These are phyloP conservation scores for Penicillium sp. DNA, from an alignment of 2,329 filamentous ascomycete species.

Conservation along the genomic window DNA sequence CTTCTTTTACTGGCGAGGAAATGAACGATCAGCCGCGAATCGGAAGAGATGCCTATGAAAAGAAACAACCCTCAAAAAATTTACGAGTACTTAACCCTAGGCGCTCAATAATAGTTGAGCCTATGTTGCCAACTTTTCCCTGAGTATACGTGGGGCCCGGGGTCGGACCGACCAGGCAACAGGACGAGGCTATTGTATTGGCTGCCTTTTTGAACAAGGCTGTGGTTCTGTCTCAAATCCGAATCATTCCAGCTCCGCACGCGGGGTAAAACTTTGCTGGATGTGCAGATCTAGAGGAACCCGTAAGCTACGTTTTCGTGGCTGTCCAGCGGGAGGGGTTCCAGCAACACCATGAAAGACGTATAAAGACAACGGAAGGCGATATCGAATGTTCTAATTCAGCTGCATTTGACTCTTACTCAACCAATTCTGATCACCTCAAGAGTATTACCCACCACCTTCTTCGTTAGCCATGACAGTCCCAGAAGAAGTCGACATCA, in stretches of 20 bases:
- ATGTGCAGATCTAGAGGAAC: not conserved
- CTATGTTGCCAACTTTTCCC: too few species aligned
- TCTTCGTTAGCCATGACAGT: conserved; percentile 53
- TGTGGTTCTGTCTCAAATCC: too few species aligned
- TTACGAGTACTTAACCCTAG: too few species aligned
- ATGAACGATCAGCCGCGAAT: too few species aligned
- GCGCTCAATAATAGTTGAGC: too few species aligned
- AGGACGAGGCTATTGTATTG: not conserved
- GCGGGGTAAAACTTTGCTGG: not conserved
- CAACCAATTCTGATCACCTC: not conserved
- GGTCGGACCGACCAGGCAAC: not conserved
- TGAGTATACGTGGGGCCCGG: not conserved
- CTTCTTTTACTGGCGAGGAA: too few species aligned
- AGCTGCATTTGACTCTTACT: not conserved
- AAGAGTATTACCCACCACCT: not conserved
- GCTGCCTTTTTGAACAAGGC: not conserved
- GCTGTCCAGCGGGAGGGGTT: not conserved
- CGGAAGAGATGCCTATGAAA: too few species aligned
- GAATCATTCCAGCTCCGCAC: not conserved
- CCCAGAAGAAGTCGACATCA: conserved; percentile 77
- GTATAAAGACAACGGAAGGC: not conserved
- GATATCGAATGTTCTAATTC: not conserved
- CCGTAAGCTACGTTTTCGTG: not conserved
- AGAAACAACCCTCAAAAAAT: too few species aligned
- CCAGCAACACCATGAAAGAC: not conserved